phyloP scores from a whole-genome alignment of 1,284 basidiomycete species.

The Ceratobasidium sp. region DNA sequence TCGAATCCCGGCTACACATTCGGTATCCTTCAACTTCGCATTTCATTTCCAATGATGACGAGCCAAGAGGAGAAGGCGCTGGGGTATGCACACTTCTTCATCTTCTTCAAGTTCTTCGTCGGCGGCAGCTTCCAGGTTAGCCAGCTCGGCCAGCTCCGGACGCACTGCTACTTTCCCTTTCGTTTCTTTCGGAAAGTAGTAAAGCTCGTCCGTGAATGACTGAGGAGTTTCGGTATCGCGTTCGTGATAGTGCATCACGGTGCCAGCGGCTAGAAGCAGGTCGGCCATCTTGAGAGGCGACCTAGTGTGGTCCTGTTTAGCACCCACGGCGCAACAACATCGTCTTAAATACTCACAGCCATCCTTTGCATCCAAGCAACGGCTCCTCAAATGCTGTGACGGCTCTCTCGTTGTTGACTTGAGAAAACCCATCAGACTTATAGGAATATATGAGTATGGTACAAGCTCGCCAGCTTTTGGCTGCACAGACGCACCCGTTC shows the following conservation, averaged over 20 bases:
- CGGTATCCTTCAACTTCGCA: too few species aligned
- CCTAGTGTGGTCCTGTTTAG: neutral
- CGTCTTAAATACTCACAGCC: constrained; percentile 10
- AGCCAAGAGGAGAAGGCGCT: neutral
- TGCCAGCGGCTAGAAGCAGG: constrained; percentile 1
- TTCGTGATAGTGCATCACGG: neutral
- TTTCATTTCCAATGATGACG: neutral
- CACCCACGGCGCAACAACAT: neutral
- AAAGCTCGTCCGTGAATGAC: neutral
- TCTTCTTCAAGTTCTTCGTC: neutral
- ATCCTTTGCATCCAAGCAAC: constrained; percentile 23
- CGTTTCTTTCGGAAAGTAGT: constrained; percentile 14
- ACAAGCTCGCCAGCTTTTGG: too few species aligned
- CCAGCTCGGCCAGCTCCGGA: neutral
- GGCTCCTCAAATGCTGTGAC: constrained; percentile 15
- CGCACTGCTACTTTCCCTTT: constrained; percentile 3
- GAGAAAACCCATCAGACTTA: neutral
- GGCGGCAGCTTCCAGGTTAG: neutral
- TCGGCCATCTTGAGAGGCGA: constrained; percentile 23
- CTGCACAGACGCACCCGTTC: neutral
- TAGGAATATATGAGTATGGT: too few species aligned
- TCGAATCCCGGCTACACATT: too few species aligned
- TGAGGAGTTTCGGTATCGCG: constrained; percentile 3
- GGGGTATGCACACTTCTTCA: neutral
- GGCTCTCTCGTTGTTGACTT: neutral